Conservation (phyloP, 441 rosid genomes). For the Raphanus hybrid region DNA sequence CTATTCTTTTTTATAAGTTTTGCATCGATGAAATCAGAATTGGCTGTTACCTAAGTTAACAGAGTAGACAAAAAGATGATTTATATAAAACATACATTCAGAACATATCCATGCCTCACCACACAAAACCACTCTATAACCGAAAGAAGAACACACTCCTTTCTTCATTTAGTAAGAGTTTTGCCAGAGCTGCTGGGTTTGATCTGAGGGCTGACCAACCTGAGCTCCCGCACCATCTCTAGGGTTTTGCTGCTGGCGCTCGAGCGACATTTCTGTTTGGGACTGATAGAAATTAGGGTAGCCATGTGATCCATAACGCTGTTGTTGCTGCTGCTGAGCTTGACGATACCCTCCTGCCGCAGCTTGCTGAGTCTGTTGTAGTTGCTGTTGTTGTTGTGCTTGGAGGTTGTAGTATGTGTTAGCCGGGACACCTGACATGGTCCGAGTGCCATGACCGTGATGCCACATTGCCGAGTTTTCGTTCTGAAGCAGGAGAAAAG, state of each 20-base stretch:
- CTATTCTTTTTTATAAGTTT: neutral
- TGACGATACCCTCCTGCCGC: conserved; percentile 72
- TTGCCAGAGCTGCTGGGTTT: conserved; percentile 93
- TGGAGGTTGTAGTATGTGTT: conserved; percentile 89
- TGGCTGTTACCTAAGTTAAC: conserved; percentile 25
- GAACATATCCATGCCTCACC: conserved; percentile 17
- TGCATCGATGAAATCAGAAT: conserved; percentile 36
- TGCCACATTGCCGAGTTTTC: conserved; percentile 93
- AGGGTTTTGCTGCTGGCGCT: conserved; percentile 88
- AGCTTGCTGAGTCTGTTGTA: conserved; percentile 37
- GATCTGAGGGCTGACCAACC: conserved; percentile 74
- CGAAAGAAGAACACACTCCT: conserved; percentile 16
- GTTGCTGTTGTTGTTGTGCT: conserved; percentile 51
- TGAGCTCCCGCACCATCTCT: conserved; percentile 75
- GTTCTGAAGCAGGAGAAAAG: conserved; percentile 52
- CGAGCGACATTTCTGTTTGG: conserved; percentile 71
- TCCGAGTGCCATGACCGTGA: conserved; percentile 79
- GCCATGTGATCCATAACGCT: conserved; percentile 76
- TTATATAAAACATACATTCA: conserved; percentile 23
- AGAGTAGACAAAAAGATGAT: conserved; percentile 20
- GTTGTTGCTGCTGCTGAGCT: conserved; percentile 82
- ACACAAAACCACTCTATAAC: conserved; percentile 32
- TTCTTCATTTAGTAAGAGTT: conserved; percentile 68
- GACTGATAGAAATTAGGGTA: conserved; percentile 90
- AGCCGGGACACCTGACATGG: conserved; percentile 76